Evolutionary conservation across 2,329 filamentous ascomycete species (phyloP), one percentile per base, ranked within the genome.

Genomic region (Sarocladiaceae sp.): DNA sequence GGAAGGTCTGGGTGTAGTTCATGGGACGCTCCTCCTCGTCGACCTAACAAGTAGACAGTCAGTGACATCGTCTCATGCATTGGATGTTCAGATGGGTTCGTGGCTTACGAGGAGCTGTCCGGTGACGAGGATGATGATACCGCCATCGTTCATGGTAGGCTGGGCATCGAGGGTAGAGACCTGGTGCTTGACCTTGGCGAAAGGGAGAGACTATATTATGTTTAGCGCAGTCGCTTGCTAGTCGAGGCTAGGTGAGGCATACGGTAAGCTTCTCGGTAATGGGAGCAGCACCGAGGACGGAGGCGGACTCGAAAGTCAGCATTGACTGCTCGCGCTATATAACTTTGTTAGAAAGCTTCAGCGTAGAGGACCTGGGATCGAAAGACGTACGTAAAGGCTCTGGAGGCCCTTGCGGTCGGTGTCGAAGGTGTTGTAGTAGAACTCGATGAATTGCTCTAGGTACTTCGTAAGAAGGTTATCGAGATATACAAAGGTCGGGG

Each of bases 391-490:
- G 74, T 96, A 97, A 70, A 96, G 87, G 50, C 68, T 59, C 12
- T 65, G 68, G 33, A 96, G 77, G 43, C 62, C 57, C 45, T 68
- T 67, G 58, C 89, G 83, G 67, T 90, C 75, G 49, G 60, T 51
- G 64, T 95, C 89, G 68, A 96, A 95, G 48, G 82, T 83, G 59
- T 83, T 74, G 78, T 95, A 96, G 80, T 96, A 97, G 74, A 84
- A 91, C 49, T 82, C 62, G 54, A 91, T 83, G 68, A 97, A 96
- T 69, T 94, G 79, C 65, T 83, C 90, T 96, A 40, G n/a, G 33
- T 27, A 15, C 3, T 23, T 43, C 21, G 26, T 43, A 6, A 43
- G 40, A n/a, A 21, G 10, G 9, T 9, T n/a, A 3, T 13, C 37
- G 4, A 5, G 11, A 13, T 43, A 32, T 18, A 47, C 23, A 34